Evolutionary conservation across 768 basidiomycete species (phyloP), one percentile per base, ranked within the genome.

Genomic region (Holtermannia corniformis): DNA sequence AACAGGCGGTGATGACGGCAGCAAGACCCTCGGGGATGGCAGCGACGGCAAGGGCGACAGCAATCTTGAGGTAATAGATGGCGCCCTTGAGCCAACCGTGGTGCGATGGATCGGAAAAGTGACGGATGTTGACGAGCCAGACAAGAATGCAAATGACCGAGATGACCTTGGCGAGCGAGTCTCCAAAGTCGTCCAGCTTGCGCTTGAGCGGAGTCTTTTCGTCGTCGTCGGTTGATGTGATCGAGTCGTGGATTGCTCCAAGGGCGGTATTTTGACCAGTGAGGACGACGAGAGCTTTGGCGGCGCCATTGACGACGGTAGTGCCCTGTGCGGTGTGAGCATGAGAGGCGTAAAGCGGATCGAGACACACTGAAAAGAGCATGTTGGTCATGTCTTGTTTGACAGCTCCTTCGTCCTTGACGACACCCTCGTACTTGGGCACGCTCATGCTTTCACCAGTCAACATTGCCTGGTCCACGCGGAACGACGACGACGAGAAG

Each of bases 371-470:
- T 7, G 88, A 84, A 74, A 97, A 97, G 11, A 97, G 76, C 74
- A 95, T 95, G 73, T 96, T 97, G 52, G 79, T 83, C 92, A 93
- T 93, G 64, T 99, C 93, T 73, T 97, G 93, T 74, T 93, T 95
- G 54, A 97, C 93, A 5, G 92, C 93, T 59, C 77, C 79, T 28
- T 63, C 45, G 64, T 96, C 93, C 10, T 75, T 60, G 44, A 99
- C 83, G 25, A 78, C 74, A 7, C 80, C 81, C 4, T 80, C 67
- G 19, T 76, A 80, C 75, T 99, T 99, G 76, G 82, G 81, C 41
- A 96, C 92, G 59, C 87, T 89, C 54, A 78, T 78, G 61, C 86
- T 88, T 75, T 99, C 93, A 22, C 93, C 93, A 1, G 93, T 99
- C 48, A 99, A 79, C 65, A 97, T 87, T 26, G 93, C 92, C 73